Percentiles rank a stretch among this genome's conserved stretches.
Conservation (phyloP, 495 filamentous ascomycete species). For the Talaromyces stipitatus region DNA sequence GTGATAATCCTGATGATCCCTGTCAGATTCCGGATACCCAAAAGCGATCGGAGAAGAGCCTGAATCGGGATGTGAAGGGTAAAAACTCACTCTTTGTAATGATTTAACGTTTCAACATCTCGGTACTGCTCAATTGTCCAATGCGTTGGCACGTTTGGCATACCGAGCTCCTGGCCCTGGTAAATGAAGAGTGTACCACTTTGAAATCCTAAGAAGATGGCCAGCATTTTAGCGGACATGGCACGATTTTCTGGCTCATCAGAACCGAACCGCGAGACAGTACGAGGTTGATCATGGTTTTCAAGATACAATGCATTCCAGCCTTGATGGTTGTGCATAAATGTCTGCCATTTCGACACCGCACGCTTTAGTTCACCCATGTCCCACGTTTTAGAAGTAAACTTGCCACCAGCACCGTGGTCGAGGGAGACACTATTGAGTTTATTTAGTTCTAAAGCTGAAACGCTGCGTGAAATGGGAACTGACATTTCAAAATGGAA, state of each 20-base stretch:
- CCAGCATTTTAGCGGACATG: conserved; percentile 48
- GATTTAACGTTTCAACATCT: conserved; percentile 55
- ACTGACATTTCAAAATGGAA: conserved; percentile 50
- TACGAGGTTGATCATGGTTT: conserved; percentile 55
- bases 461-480: conserved; percentile 19
- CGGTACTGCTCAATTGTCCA: conserved; percentile 54
- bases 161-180: conserved; percentile 63
- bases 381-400: conserved; percentile 24
- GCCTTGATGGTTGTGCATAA: conserved; percentile 14
- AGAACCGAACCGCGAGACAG: conserved; percentile 47
- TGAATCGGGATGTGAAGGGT: not conserved
- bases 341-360: not conserved
- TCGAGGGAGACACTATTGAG: conserved; percentile 7
- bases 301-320: conserved; percentile 59
- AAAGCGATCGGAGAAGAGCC: not conserved
- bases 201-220: conserved; percentile 42
- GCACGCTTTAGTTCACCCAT: conserved; percentile 15
- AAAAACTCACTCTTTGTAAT: conserved; percentile 32
- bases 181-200: conserved; percentile 61
- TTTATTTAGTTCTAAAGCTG: conserved; percentile 28
- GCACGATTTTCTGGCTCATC: conserved; percentile 27
- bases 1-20: not conserved
- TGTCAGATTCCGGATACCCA: too few species aligned
- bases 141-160: conserved; percentile 49
- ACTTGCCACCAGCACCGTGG: conserved; percentile 12